Evolutionary conservation across 2,329 filamentous ascomycete genomes (phyloP).

Genomic region (Phaeosphaeria sp.): DNA sequence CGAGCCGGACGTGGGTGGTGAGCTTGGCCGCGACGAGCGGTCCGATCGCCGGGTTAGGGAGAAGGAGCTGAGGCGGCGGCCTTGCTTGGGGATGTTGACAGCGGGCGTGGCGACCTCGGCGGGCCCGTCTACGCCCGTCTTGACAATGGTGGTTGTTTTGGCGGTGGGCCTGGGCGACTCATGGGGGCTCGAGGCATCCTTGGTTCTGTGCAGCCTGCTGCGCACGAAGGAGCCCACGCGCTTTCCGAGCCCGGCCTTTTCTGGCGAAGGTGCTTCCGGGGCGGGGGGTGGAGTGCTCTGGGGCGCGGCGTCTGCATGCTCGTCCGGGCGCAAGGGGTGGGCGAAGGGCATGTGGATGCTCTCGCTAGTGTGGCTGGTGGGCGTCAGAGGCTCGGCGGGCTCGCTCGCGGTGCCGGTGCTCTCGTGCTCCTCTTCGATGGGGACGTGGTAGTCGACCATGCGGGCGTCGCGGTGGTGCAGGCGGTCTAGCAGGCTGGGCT

Average conservation of each 20-base stretch:
- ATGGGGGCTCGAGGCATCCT: conserved; percentile 9
- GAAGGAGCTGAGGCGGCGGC: conserved; percentile 45
- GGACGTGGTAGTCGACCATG: conserved; percentile 30
- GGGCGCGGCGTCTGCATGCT: conserved; percentile 23
- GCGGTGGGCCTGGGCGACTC: conserved; percentile 5
- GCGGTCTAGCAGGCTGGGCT: conserved; percentile 25
- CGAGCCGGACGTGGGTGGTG: conserved; percentile 46
- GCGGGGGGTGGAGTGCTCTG: conserved; percentile 5
- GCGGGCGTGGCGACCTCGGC: conserved; percentile 29
- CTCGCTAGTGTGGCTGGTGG: conserved; percentile 45
- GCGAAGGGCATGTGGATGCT: conserved; percentile 26
- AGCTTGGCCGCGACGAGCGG: conserved; percentile 44
- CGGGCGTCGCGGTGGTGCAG: conserved; percentile 36
- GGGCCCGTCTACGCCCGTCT: conserved; percentile 37
- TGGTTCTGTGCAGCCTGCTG: conserved; percentile 29
- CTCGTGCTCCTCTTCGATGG: conserved; percentile 49
- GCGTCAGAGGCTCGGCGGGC: conserved; percentile 48
- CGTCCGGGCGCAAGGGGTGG: conserved; percentile 39
- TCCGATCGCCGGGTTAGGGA: conserved; percentile 48
- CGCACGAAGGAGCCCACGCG: conserved; percentile 43
- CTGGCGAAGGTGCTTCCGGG: conserved; percentile 17
- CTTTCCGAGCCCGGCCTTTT: conserved; percentile 38
- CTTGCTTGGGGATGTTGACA: conserved; percentile 31
- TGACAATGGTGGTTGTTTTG: conserved; percentile 30
- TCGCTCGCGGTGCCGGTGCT: conserved; percentile 48